These are phyloP conservation scores for Trifolium fragiferum DNA, from an alignment of 306 rosid species.

Conservation along the genomic window DNA sequence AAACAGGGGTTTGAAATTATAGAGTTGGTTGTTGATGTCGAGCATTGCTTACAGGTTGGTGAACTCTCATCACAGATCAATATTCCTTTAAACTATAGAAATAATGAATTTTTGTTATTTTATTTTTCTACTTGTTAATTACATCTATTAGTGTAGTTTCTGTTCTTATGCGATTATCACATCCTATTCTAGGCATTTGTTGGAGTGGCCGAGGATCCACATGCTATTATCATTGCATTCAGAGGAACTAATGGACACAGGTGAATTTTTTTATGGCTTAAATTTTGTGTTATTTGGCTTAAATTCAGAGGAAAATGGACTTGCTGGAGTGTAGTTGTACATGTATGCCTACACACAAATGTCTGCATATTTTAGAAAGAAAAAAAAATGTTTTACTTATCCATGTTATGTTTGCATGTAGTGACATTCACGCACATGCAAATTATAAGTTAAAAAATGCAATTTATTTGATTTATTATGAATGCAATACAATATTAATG, in stretches of 20 bases:
- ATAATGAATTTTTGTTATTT: constrained; percentile 8
- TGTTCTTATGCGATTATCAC: constrained; percentile 34
- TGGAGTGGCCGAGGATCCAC: constrained; percentile 80
- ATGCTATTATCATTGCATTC: constrained; percentile 85
- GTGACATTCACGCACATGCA: constrained; percentile 10
- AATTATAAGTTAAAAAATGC: constrained; percentile 6
- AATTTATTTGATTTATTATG: constrained; percentile 11
- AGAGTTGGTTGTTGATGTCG: constrained; percentile 89
- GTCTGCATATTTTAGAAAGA: constrained; percentile 29
- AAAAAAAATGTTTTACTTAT: constrained; percentile 16
- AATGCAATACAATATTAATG: too few relatives aligned
- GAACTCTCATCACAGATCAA: constrained; percentile 23
- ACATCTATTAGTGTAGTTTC: not conserved
- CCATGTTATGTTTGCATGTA: constrained; percentile 24
- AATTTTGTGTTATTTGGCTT: not conserved
- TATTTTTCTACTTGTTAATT: constrained; percentile 16
- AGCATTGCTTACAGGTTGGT: constrained; percentile 99
- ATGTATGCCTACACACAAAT: constrained; percentile 19
- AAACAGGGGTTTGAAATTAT: constrained; percentile 91
- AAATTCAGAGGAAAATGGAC: not conserved
- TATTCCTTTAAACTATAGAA: constrained; percentile 27
- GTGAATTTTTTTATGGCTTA: constrained; percentile 44
- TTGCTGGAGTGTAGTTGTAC: not conserved
- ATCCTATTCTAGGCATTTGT: constrained; percentile 71
- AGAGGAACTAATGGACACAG: constrained; percentile 97